Evolutionary conservation across 2,329 filamentous ascomycete species (phyloP).

Genomic region (Sordariomycetes sp.): DNA sequence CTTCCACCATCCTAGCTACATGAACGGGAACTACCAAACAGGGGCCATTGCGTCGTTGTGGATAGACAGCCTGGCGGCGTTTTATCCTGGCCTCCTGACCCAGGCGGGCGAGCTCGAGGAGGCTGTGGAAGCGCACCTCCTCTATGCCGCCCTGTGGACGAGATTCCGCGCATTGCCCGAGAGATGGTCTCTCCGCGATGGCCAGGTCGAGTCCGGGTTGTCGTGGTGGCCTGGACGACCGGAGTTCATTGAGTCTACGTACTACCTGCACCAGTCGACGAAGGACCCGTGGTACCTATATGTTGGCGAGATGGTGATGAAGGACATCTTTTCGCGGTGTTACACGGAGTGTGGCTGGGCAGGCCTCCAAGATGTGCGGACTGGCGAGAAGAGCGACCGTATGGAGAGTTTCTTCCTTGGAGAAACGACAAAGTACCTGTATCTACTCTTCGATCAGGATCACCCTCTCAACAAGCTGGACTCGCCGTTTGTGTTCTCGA

Average conservation of each 20-base stretch:
- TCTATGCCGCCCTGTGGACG: slow-evolving; percentile 90
- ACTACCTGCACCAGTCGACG: slow-evolving; percentile 88
- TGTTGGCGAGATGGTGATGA: slow-evolving; percentile 87
- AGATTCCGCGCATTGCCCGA: slow-evolving; percentile 89
- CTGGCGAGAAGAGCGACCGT: slow-evolving; percentile 76
- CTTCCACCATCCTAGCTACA: slow-evolving; percentile 80
- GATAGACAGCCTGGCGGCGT: slow-evolving; percentile 93
- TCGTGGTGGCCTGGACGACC: slow-evolving; percentile 93
- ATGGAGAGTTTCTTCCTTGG: slow-evolving; percentile 99
- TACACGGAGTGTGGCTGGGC: slow-evolving; percentile 91
- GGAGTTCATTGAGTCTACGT: slow-evolving; percentile 94
- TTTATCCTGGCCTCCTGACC: slow-evolving; percentile 80
- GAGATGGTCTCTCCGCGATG: slow-evolving; percentile 78
- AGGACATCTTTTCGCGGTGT: slow-evolving; percentile 78
- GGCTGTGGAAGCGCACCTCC: slow-evolving; percentile 76
- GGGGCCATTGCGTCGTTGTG: slow-evolving; percentile 82
- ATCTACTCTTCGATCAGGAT: slow-evolving; percentile 72
- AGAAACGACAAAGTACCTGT: slow-evolving; percentile 93
- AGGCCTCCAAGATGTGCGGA: slow-evolving; percentile 69
- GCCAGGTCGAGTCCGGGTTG: slow-evolving; percentile 72
- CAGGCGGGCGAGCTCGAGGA: slow-evolving; percentile 84
- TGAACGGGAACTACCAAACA: slow-evolving; percentile 78
- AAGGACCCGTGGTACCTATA: slow-evolving; percentile 93
- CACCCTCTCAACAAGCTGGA: slow-evolving; percentile 85
- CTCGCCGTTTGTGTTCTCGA: slow-evolving; percentile 83